A percentile compares a stretch with the other conserved stretches of the same genome.
phyloP scores from a whole-genome alignment of 176 grass and related monocot species.

The Alloteropsis semialata region DNA sequence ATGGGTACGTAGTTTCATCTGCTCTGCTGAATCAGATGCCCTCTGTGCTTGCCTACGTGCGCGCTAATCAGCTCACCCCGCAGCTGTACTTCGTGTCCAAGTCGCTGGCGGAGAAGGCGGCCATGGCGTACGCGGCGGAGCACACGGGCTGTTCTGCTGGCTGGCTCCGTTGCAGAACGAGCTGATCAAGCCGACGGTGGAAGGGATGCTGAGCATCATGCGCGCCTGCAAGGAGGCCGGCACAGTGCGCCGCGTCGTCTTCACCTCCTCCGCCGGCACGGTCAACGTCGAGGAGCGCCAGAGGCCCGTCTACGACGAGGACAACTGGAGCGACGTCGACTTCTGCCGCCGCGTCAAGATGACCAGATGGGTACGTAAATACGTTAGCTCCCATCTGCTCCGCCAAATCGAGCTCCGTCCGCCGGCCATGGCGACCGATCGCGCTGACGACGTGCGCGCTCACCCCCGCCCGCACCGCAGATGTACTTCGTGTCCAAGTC shows the following conservation, averaged over 20 bases:
- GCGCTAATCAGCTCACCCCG: no score
- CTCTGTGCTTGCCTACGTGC: no score
- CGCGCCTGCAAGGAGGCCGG: constrained; percentile 78
- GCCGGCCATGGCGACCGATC: background rate
- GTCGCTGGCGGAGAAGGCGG: no score
- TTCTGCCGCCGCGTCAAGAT: constrained; percentile 88
- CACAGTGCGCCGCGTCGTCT: constrained; percentile 76
- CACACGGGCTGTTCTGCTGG: no score
- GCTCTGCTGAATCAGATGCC: no score
- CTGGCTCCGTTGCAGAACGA: constrained; percentile 60
- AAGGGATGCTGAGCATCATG: constrained; percentile 85
- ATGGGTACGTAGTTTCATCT: no score
- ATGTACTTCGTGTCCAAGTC: constrained; percentile 94
- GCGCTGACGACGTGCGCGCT: background rate
- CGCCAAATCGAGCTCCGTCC: background rate
- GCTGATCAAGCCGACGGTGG: constrained; percentile 80
- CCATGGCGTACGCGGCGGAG: no score
- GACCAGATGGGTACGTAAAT: constrained; percentile 73
- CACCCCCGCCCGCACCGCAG: constrained; percentile 29
- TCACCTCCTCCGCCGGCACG: constrained; percentile 84
- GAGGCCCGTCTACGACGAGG: constrained; percentile 57
- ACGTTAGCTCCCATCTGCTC: background rate
- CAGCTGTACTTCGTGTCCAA: no score
- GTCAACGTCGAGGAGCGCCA: constrained; percentile 62
- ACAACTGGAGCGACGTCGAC: constrained; percentile 76